Percentiles rank a stretch among this genome's conserved stretches.
These are phyloP conservation scores for Pelargonium myrrhifolium DNA, from an alignment of 441 rosid species.

Conservation along the genomic window DNA sequence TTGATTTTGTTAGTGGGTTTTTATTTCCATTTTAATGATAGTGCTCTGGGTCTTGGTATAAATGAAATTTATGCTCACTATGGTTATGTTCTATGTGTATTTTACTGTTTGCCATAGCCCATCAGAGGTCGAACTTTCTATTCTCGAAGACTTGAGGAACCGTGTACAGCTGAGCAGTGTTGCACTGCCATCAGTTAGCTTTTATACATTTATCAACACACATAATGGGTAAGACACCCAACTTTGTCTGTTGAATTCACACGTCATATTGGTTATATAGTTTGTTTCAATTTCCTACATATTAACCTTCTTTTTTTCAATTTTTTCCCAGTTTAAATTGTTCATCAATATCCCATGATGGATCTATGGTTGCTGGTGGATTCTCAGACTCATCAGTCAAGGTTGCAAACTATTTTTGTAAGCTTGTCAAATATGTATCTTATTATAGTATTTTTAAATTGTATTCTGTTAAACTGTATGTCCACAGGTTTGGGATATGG, in stretches of 20 bases:
- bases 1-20: neutral
- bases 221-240: constrained; percentile 61
- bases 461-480: constrained; percentile 27
- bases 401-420: constrained; percentile 32
- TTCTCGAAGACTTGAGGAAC: constrained; percentile 88
- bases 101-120: constrained; percentile 41
- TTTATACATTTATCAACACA: constrained; percentile 86
- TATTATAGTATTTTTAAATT: constrained; percentile 13
- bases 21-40: neutral
- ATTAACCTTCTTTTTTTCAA: constrained; percentile 6
- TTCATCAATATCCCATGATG: constrained; percentile 65
- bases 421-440: constrained; percentile 5
- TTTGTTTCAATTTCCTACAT: constrained; percentile 11
- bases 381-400: constrained; percentile 95
- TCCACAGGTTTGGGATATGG: constrained; percentile 92
- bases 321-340: constrained; percentile 8
- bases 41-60: neutral
- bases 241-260: constrained; percentile 11
- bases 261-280: constrained; percentile 7
- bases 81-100: constrained; percentile 5
- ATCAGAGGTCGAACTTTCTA: constrained; percentile 77
- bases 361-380: constrained; percentile 93
- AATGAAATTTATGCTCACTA: neutral
- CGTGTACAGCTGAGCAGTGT: constrained; percentile 84
- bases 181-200: constrained; percentile 84